Evolutionary conservation across 306 rosid species (phyloP), one percentile per base, ranked within the genome.

Genomic region (Carpinus viminea): DNA sequence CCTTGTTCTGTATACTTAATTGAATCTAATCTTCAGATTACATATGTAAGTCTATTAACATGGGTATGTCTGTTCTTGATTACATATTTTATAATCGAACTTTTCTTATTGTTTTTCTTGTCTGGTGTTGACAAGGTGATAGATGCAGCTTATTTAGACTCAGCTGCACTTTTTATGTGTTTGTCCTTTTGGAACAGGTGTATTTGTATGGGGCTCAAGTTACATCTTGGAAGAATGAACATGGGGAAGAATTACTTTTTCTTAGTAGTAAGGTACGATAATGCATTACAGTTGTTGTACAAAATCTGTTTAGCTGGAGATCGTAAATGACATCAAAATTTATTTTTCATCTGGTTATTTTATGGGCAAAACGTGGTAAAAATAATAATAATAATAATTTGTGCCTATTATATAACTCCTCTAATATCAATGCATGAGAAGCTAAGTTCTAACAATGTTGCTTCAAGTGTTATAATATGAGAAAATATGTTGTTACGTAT

Each of bases 181-280:
- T 8, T 20, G 16, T 60, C 41, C 12, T 52, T 62, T 59, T 59
- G 74, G 34, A 77, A 36, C 80, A 93, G 96, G 90, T 91, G 46
- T 89, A 89, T 77, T 62, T 93, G 46, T 89, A 89, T 4, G 94
- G 97, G 2, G 97, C 84, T 52, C 97, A 93, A 68, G 92, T 93
- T 73, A 86, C 90, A 2, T 91, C 96, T 4, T 93, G 96, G 98
- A 93, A 87, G 82, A 93, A 89, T 73, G 88, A 91, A 50, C 81
- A 79, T 74, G 88, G 96, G 21, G 93, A 91, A 59, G 94, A 93
- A 61, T 83, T 93, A 83, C 89, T 93, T 53, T 93, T 91, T 79
- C 66, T 89, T 11, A 91, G 98, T 74, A 85, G 84, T 72, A 91
- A 91, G 98, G 96, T 91, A 77, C 31, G 65, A 0, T 31, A 65